These are phyloP conservation scores for Phytophthora podocarpi DNA, from an alignment of 352 stramenopile genomes.

Conservation along the genomic window DNA sequence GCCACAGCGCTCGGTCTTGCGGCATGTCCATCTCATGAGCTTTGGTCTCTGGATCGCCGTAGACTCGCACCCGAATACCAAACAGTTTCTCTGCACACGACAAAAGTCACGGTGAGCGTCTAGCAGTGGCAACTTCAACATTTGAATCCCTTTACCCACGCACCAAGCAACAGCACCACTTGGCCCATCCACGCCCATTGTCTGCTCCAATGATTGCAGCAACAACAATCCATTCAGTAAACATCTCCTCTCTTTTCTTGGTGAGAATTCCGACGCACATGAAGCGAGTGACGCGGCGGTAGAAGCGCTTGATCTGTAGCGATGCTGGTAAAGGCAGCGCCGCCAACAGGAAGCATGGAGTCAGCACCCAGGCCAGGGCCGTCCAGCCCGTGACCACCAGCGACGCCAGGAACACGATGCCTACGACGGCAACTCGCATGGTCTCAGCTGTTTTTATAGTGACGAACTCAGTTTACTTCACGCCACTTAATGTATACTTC, in stretches of 20 bases:
- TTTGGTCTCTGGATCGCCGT: constrained; percentile 62
- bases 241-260: not conserved
- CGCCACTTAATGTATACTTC: not conserved
- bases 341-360: constrained; percentile 58
- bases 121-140: constrained; percentile 22
- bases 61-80: constrained; percentile 64
- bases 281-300: constrained; percentile 59
- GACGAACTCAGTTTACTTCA: not conserved
- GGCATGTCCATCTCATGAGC: constrained; percentile 46
- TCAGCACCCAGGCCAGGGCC: constrained; percentile 56
- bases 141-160: constrained; percentile 3
- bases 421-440: constrained; percentile 50
- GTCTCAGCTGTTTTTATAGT: not conserved
- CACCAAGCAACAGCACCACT: constrained; percentile 65
- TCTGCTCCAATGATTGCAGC: constrained; percentile 29
- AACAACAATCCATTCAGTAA: not conserved
- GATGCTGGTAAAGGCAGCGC: constrained; percentile 34
- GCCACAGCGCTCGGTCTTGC: constrained; percentile 69
- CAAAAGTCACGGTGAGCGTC: constrained; percentile 24
- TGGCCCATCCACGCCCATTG: constrained; percentile 85
- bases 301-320: constrained; percentile 39
- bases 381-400: constrained; percentile 64
- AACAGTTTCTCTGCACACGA: constrained; percentile 57
- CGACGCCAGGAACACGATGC: constrained; percentile 54
- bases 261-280: constrained; percentile 39